Evolutionary conservation across 208 protist genomes (phyloP), one percentile per base, ranked within the genome.

Genomic region (Endotrypanum monterogeii): DNA sequence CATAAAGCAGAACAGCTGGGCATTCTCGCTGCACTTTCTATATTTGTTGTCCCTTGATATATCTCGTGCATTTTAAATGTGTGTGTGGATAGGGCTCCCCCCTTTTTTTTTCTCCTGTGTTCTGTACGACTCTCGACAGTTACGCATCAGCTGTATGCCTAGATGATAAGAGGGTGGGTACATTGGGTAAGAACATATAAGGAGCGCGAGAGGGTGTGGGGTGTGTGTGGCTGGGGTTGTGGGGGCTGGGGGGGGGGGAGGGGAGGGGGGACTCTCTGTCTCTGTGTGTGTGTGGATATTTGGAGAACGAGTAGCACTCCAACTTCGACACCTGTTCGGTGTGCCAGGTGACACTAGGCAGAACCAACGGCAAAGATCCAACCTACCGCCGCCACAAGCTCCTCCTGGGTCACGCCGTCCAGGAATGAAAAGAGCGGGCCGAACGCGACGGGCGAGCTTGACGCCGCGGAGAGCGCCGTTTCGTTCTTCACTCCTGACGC

Each of bases 371-470:
- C 32, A 25, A 62, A 76, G 70, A 80, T 75, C 76, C 76, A 80
- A n/a, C 30, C 35, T 25, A 80, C 71, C 41, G 76, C 76, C 12
- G 70, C 52, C 65, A 51, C 61, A 55, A 80, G 4, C 46, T 74
- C 65, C 63, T 80, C 76, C 0, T 71, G 51, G 18, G 76, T 44
- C 14, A 48, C 67, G 7, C 54, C 70, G 2, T 30, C 54, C 12
- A 73, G 54, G 44, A 80, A 80, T 12, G 76, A 74, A 32, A 68
- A 60, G 44, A 76, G 9, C 48, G 76, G 54, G 35, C 70, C 66
- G 46, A 55, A 55, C 28, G 74, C 46, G 58, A 71, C 30, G 58
- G 58, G 30, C 30, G 69, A 67, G 54, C 54, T 80, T 6, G 67
- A 32, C 25, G 25, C 67, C n/a, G 67, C 67, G 12, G 67, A 41